A percentile compares a stretch with the other conserved stretches of the same genome.
Conservation (phyloP, 1,284 basidiomycete genomes). For the Heterobasidion irregulare region DNA sequence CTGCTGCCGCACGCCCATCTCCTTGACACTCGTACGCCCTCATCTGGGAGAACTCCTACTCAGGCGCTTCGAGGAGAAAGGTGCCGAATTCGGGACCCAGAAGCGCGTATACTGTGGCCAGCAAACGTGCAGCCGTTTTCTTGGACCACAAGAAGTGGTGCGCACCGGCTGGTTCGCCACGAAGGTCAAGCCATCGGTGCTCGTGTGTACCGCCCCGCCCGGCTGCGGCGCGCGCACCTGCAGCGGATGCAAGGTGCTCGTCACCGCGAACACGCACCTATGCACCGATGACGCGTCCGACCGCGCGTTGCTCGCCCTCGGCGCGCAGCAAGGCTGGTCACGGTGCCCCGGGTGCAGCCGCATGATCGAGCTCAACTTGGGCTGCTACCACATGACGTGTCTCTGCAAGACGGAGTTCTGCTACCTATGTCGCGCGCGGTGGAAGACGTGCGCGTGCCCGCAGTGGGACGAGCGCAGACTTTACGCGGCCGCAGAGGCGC, state of each 20-base stretch:
- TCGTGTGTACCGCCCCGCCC: not conserved
- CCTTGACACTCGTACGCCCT: slow-evolving; percentile 18
- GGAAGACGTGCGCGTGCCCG: slow-evolving; percentile 33
- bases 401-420: slow-evolving; percentile 37
- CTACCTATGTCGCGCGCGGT: slow-evolving; percentile 30
- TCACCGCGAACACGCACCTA: not conserved
- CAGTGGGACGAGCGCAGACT: slow-evolving; percentile 33
- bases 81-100: slow-evolving; percentile 25
- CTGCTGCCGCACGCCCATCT: slow-evolving; percentile 30
- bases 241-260: slow-evolving; percentile 7
- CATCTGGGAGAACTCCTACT: slow-evolving; percentile 19
- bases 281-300: slow-evolving; percentile 1
- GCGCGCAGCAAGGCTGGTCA: slow-evolving; percentile 23
- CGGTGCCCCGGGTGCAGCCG: slow-evolving; percentile 33
- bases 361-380: slow-evolving; percentile 32
- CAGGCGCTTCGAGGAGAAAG: slow-evolving; percentile 20
- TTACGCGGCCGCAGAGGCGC: slow-evolving; percentile 21
- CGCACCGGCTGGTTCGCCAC: not conserved
- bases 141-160: slow-evolving; percentile 23
- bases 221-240: slow-evolving; percentile 14
- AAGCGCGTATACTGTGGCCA: slow-evolving; percentile 36
- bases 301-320: slow-evolving; percentile 23
- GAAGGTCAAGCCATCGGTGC: not conserved
- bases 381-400: slow-evolving; percentile 41
- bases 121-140: slow-evolving; percentile 29